Conservation (phyloP, 2,329 filamentous ascomycete genomes). For the Botrytis hyacinthi region DNA sequence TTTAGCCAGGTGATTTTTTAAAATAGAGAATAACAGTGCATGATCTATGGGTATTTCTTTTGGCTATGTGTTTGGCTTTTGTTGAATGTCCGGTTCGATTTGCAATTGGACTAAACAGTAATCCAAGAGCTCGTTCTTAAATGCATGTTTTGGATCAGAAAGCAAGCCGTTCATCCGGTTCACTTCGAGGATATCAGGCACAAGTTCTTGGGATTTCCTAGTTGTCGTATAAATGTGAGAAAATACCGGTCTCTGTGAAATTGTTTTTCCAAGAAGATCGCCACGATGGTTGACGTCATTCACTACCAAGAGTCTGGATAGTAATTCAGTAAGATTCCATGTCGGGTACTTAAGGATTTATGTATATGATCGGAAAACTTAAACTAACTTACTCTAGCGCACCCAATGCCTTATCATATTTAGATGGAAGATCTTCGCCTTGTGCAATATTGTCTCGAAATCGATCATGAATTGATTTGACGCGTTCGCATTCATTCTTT, state of each 20-base stretch:
- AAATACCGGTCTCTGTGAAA: slow-evolving; percentile 6
- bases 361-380: background rate
- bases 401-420: background rate
- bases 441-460: background rate
- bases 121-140: background rate
- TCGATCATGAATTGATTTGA: background rate
- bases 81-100: background rate
- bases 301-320: background rate
- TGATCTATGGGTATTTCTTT: background rate
- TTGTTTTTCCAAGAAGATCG: background rate
- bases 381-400: background rate
- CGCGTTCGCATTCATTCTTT: background rate
- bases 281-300: background rate
- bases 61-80: background rate
- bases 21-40: slow-evolving; percentile 13
- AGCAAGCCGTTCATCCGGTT: background rate
- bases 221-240: background rate
- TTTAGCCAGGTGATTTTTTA: slow-evolving; percentile 12
- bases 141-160: background rate
- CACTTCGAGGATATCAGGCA: too few species aligned
- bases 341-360: too few species aligned
- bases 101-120: background rate
- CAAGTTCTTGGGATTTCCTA: background rate
- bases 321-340: background rate
- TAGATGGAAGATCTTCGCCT: background rate